Evolutionary conservation across 768 basidiomycete species (phyloP).

Genomic region (Russula virescens): DNA sequence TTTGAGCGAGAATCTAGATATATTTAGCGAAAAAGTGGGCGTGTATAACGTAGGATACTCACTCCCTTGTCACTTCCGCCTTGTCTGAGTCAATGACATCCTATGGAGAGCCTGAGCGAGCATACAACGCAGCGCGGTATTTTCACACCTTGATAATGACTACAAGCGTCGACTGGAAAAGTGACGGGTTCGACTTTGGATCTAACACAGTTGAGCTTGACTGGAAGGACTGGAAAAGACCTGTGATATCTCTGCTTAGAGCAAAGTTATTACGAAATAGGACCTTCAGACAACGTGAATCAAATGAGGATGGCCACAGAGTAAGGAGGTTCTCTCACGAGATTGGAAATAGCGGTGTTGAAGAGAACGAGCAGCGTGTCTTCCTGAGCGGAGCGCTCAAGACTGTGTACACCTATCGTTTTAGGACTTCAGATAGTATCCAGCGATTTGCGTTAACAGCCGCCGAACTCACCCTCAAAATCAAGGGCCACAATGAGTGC

Average conservation of each 20-base stretch:
- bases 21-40: neutral
- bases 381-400: conserved; percentile 59
- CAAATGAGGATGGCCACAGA: neutral
- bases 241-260: conserved; percentile 52
- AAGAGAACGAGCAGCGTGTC: conserved; percentile 59
- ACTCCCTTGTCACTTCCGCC: conserved; percentile 55
- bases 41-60: conserved; percentile 20
- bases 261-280: conserved; percentile 65
- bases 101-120: conserved; percentile 29
- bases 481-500: conserved; percentile 53
- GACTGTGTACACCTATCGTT: conserved; percentile 50
- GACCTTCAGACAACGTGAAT: conserved; percentile 35
- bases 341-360: conserved; percentile 59
- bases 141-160: conserved; percentile 57
- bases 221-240: conserved; percentile 59
- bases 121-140: no score
- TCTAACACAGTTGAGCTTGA: conserved; percentile 52
- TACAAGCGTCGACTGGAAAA: conserved; percentile 56
- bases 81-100: conserved; percentile 62
- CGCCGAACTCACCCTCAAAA: conserved; percentile 45
- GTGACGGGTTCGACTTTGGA: conserved; percentile 50
- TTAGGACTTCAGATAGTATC: neutral
- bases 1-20: conserved; percentile 47
- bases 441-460: no score
- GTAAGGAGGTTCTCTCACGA: conserved; percentile 32